phyloP scores from a whole-genome alignment of 2,329 filamentous ascomycete species.

The Coniochaeta sp. region DNA sequence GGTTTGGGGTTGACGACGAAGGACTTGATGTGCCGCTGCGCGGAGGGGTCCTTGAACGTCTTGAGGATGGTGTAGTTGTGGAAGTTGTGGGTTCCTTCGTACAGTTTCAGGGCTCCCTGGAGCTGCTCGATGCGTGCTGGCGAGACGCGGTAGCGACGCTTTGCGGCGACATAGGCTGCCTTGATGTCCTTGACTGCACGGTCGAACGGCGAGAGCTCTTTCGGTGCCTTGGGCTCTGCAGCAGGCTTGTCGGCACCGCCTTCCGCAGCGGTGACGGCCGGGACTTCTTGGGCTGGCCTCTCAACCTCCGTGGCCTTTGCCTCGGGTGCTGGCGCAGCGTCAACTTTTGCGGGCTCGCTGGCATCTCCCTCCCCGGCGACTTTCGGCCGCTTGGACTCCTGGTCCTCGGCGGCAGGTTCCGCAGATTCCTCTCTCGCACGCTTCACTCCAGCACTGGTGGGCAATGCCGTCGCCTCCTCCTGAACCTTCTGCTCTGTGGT shows the following conservation, averaged over 20 bases:
- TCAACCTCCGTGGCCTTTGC: background rate
- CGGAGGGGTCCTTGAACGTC: constrained; percentile 68
- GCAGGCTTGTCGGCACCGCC: background rate
- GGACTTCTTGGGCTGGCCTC: constrained; percentile 2
- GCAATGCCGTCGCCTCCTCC: background rate
- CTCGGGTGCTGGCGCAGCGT: background rate
- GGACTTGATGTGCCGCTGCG: constrained; percentile 86
- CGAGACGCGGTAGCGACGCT: constrained; percentile 77
- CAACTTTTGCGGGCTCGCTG: constrained; percentile 2
- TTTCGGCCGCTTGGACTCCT: constrained; percentile 4
- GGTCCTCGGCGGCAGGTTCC: background rate
- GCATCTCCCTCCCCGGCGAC: constrained; percentile 1
- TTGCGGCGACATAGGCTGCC: constrained; percentile 72
- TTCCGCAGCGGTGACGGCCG: constrained; percentile 2
- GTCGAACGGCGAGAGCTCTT: constrained; percentile 43
- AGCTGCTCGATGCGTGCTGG: constrained; percentile 64
- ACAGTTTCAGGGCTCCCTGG: constrained; percentile 66
- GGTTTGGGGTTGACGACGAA: constrained; percentile 72
- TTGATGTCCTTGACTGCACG: constrained; percentile 68
- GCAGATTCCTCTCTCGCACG: constrained; percentile 6
- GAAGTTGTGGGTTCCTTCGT: constrained; percentile 82
- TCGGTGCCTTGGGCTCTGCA: background rate
- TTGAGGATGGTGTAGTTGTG: constrained; percentile 98
- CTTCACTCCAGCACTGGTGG: background rate
- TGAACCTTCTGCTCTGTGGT: background rate